Evolutionary conservation across 129 eudicot genomes (phyloP).

Genomic region (Solidago caesia): DNA sequence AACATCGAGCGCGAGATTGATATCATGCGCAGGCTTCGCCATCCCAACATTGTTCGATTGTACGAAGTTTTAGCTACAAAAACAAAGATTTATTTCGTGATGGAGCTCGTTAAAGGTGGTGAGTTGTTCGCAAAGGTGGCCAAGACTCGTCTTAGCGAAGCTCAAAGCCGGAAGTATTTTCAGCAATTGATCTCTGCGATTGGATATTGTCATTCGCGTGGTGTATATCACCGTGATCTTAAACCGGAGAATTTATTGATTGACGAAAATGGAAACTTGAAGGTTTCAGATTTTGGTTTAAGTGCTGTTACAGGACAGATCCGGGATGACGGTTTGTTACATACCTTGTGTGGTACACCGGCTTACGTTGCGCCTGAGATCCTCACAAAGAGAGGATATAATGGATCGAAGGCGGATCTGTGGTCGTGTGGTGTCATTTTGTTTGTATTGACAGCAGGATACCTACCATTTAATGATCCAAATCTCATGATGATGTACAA

Average conservation of each 20-base stretch:
- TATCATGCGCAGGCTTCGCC: constrained; percentile 57
- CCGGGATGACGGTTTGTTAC: constrained; percentile 55
- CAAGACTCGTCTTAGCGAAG: constrained; percentile 53
- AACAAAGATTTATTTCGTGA: constrained; percentile 62
- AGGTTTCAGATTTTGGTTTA: constrained; percentile 79
- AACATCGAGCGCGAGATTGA: constrained; percentile 73
- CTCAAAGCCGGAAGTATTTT: constrained; percentile 66
- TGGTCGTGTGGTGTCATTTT: constrained; percentile 86
- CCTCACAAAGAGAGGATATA: constrained; percentile 60
- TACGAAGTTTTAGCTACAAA: constrained; percentile 64
- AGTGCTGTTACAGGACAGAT: constrained; percentile 53
- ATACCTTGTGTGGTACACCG: constrained; percentile 82
- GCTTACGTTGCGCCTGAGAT: constrained; percentile 91
- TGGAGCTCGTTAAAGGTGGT: constrained; percentile 78
- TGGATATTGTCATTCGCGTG: constrained; percentile 67
- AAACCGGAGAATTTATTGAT: constrained; percentile 80
- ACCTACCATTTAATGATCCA: constrained; percentile 68
- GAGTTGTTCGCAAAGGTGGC: constrained; percentile 63
- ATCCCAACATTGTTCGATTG: constrained; percentile 57
- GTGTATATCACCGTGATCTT: constrained; percentile 74
- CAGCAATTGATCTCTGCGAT: constrained; percentile 85
- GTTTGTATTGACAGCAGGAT: constrained; percentile 69
- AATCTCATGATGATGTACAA: constrained; percentile 72
- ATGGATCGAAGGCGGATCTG: constrained; percentile 64
- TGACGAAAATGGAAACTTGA: constrained; percentile 66